Evolutionary conservation across 176 grass and related monocot genomes (phyloP), one percentile per base, ranked within the genome.

Genomic region (Triticum urartu): DNA sequence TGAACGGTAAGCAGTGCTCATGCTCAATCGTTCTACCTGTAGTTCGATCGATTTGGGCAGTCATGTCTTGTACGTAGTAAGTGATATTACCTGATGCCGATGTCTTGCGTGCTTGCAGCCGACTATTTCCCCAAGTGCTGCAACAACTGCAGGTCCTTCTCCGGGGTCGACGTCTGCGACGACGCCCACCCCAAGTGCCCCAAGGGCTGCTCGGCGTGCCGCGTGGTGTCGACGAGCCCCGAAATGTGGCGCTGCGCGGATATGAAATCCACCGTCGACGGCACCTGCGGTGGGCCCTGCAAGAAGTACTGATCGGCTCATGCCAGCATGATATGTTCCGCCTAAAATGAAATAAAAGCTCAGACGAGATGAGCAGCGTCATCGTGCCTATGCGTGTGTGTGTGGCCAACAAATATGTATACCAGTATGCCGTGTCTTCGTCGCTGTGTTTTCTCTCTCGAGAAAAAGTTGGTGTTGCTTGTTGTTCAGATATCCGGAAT

Each of bases 111-210:
- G 34, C 17, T 1, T 70, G 34, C 67, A 70, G 67, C 67, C 67
- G 67, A 70, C 34, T 70, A 2, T 1, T 70, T 70, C 67, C 67
- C 67, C 67, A 38, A 21, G 34, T 70, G 67, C 18, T 70, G 67
- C 67, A n/a, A 70, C 67, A 70, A 38, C 67, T 70, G 67, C 67
- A 70, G 67, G 67, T 70, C 67, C 67, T 70, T 70, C 34, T 70
- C 67, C 4, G 67, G 67, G 17, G 34, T 70, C 3, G 33, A 70
- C 67, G 67, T 70, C 34, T 70, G 67, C 67, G 67, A 70, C 67
- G 67, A 70, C 34, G 18, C 34, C 34, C 34, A 70, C 2, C 67
- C 67, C 18, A 2, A 20, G 17, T 70, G 67, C 4, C 67, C 67
- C 67, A 11, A 2, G 18, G 18, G 34, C 4, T 70, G 67, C 67